These are phyloP conservation scores for Physaria fendleri DNA, from an alignment of 345 rosid species.

Conservation along the genomic window DNA sequence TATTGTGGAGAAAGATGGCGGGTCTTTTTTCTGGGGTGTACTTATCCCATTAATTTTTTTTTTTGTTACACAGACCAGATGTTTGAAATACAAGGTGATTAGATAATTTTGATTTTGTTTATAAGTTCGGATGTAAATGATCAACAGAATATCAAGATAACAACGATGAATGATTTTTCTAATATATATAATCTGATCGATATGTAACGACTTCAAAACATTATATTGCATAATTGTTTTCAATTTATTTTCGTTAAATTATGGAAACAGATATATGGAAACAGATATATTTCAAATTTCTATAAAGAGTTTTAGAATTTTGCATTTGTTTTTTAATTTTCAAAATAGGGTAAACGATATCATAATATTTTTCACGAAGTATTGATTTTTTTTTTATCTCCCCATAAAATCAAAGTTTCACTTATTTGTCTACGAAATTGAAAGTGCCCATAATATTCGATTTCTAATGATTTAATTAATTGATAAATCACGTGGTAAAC, in stretches of 20 bases:
- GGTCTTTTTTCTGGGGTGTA: conserved; percentile 37
- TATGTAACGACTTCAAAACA: not conserved
- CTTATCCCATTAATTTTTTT: not conserved
- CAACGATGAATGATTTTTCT: not conserved
- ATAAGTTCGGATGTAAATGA: not conserved
- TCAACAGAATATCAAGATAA: not conserved
- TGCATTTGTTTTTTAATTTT: too few species aligned
- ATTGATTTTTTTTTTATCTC: too few species aligned
- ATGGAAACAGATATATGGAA: not conserved
- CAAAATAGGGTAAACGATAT: too few species aligned
- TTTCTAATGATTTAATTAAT: too few species aligned
- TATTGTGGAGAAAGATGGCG: conserved; percentile 48
- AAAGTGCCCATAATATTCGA: too few species aligned
- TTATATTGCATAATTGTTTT: not conserved
- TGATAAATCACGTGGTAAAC: too few species aligned
- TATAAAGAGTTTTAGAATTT: too few species aligned
- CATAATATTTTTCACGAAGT: too few species aligned
- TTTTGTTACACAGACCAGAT: not conserved
- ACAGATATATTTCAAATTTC: too few species aligned
- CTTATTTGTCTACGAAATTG: too few species aligned
- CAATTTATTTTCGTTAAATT: not conserved
- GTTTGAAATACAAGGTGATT: not conserved
- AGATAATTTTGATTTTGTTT: not conserved
- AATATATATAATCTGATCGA: not conserved
- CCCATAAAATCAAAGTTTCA: too few species aligned